phyloP scores from a whole-genome alignment of 306 rosid genomes.

The Vigna hirtella region DNA sequence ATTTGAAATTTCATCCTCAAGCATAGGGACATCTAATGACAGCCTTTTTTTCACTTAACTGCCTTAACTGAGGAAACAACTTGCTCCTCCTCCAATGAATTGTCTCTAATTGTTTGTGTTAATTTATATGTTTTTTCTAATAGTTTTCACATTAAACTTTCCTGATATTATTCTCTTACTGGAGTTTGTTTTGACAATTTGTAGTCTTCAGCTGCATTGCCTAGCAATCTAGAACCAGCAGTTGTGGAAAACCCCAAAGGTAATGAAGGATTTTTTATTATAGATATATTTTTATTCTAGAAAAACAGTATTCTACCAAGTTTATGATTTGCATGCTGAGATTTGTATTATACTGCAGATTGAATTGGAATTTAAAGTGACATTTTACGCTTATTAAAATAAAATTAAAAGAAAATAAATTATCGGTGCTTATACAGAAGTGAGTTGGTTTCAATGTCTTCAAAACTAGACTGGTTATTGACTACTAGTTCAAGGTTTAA shows the following conservation, averaged over 20 bases:
- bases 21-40: too few relatives aligned
- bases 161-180: constrained; percentile 43
- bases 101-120: neutral
- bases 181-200: constrained; percentile 34
- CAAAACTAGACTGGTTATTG: neutral
- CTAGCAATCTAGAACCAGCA: constrained; percentile 46
- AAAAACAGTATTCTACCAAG: neutral
- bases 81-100: too few relatives aligned
- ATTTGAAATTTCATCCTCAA: too few relatives aligned
- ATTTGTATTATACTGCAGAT: constrained; percentile 25
- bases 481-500: too few relatives aligned
- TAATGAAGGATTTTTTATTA: constrained; percentile 30
- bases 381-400: neutral
- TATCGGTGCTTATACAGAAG: constrained; percentile 7
- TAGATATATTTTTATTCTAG: neutral
- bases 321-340: constrained; percentile 33
- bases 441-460: neutral
- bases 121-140: constrained; percentile 29
- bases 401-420: neutral
- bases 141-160: constrained; percentile 20
- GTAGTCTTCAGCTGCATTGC: constrained; percentile 56
- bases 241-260: constrained; percentile 49
- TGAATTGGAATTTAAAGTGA: constrained; percentile 4
- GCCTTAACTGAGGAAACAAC: too few relatives aligned
- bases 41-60: too few relatives aligned